These are phyloP conservation scores for Geotrichum citri-aurantii DNA, from an alignment of 1,139 yeast species.

Conservation along the genomic window DNA sequence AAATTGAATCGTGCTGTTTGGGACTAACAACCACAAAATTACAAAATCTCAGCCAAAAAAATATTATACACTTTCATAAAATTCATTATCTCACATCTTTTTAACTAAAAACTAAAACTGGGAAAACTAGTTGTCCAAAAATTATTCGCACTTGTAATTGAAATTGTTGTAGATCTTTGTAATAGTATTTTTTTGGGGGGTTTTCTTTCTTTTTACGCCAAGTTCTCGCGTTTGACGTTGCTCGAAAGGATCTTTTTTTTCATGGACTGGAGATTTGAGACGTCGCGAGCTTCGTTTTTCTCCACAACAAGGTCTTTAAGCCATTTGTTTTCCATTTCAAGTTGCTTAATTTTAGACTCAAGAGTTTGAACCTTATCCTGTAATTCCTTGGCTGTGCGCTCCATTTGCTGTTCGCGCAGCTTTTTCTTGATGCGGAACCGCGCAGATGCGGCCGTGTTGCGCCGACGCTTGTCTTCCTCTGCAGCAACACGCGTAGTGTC, in stretches of 20 bases:
- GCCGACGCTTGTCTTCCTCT: conserved; percentile 59
- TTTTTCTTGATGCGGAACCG: conserved; percentile 77
- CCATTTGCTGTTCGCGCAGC: conserved; percentile 80
- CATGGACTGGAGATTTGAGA: conserved; percentile 29
- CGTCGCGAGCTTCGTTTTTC: conserved; percentile 42
- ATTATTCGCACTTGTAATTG: background rate
- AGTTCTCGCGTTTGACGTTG: background rate
- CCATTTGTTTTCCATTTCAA: conserved; percentile 81
- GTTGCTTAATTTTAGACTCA: conserved; percentile 58
- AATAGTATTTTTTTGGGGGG: background rate
- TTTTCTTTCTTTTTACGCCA: background rate
- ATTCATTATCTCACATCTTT: too few species aligned
- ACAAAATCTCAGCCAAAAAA: too few species aligned
- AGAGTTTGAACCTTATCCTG: conserved; percentile 55
- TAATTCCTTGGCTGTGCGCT: conserved; percentile 55
- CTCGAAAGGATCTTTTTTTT: conserved; percentile 24
- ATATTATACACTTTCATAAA: too few species aligned
- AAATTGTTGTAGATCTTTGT: background rate
- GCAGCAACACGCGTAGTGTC: conserved; percentile 30
- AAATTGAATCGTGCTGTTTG: too few species aligned
- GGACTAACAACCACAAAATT: too few species aligned
- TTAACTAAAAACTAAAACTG: too few species aligned
- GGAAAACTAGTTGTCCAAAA: too few species aligned
- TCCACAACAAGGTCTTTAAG: conserved; percentile 71
- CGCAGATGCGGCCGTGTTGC: conserved; percentile 79